phyloP scores from a whole-genome alignment of 371 early-diverging fungal genomes.

The Mucor lusitanicus region DNA sequence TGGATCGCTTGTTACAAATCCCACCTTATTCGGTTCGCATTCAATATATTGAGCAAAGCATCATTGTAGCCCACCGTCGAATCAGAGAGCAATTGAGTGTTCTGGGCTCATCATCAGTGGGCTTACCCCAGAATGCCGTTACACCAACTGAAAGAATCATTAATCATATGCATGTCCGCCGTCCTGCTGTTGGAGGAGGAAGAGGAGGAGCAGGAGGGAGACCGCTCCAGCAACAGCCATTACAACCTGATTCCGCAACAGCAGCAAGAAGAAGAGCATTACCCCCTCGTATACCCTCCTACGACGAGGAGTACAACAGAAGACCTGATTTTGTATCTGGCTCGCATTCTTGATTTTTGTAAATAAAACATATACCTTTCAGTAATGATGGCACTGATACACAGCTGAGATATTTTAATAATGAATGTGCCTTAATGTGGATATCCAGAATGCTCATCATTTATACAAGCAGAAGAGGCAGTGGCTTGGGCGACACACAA shows the following conservation, averaged over 20 bases:
- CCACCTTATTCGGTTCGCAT: slow-evolving; percentile 39
- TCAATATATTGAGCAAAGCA: slow-evolving; percentile 29
- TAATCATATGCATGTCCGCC: slow-evolving; percentile 2
- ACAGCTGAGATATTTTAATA: neutral
- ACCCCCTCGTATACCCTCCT: neutral
- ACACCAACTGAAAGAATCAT: slow-evolving; percentile 2
- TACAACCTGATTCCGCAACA: too few species aligned
- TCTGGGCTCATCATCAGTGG: slow-evolving; percentile 11
- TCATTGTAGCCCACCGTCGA: slow-evolving; percentile 37
- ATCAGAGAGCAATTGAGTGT: slow-evolving; percentile 35
- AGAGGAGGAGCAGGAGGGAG: neutral
- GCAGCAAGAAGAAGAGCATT: neutral
- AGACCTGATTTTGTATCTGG: neutral
- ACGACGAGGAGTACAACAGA: neutral
- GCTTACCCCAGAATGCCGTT: neutral
- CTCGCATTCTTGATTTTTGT: neutral
- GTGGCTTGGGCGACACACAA: too few species aligned
- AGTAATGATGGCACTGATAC: neutral
- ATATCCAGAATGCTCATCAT: neutral
- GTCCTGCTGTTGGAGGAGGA: neutral
- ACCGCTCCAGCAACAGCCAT: too few species aligned
- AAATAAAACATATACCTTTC: neutral
- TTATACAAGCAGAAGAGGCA: too few species aligned
- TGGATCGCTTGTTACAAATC: slow-evolving; percentile 31
- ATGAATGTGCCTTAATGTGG: neutral